Percentiles rank a stretch among this genome's conserved stretches.
Evolutionary conservation across 805 yeast genomes (phyloP).

Genomic region (Blastobotrys chiropterorum): DNA sequence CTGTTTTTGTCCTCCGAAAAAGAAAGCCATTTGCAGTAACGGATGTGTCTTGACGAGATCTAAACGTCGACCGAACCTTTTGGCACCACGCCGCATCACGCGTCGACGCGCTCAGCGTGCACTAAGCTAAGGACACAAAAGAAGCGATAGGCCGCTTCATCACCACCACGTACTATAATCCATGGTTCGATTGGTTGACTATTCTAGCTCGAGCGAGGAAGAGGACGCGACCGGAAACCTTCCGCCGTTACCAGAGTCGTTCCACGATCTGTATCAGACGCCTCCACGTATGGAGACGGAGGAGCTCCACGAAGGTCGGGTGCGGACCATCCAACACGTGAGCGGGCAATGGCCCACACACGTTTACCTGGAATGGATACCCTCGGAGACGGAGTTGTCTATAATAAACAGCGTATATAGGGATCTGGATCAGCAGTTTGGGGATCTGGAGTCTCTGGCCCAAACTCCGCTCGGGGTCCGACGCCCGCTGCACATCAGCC

Average conservation of each 20-base stretch:
- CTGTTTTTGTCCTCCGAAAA: no score
- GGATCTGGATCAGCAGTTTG: background rate
- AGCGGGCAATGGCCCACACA: constrained; percentile 26
- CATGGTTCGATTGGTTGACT: constrained; percentile 7
- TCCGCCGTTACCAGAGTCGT: constrained; percentile 21
- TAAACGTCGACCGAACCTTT: no score
- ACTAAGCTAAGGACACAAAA: no score
- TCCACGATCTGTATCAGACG: constrained; percentile 18
- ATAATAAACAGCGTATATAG: background rate
- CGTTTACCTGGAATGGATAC: constrained; percentile 25
- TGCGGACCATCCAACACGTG: constrained; percentile 17
- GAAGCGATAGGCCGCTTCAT: no score
- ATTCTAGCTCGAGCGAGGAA: constrained; percentile 7
- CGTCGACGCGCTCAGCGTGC: background rate
- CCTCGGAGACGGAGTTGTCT: constrained; percentile 6
- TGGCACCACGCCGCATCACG: no score
- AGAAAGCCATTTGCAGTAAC: no score
- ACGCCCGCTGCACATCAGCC: constrained; percentile 24
- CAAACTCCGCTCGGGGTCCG: constrained; percentile 19
- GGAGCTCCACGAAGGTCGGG: constrained; percentile 18
- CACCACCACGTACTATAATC: background rate
- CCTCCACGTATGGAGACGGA: constrained; percentile 15
- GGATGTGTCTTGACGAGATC: no score
- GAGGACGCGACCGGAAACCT: background rate
- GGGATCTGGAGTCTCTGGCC: constrained; percentile 12